These are phyloP conservation scores for Turnera subulata DNA, from an alignment of 345 rosid genomes.

Conservation along the genomic window DNA sequence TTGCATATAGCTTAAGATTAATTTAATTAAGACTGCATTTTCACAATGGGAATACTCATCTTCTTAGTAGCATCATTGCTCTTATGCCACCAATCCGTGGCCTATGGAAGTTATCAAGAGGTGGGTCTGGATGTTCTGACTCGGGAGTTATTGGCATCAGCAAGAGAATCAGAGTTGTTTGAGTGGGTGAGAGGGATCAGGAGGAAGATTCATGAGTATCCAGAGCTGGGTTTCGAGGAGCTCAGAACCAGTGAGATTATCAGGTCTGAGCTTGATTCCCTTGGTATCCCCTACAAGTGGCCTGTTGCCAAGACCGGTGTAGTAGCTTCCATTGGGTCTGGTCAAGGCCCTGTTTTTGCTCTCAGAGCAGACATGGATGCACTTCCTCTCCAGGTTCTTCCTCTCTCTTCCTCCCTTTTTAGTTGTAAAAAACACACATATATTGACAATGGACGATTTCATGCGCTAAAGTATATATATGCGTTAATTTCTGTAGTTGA, in stretches of 20 bases:
- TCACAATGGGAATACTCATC: background rate
- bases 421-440: no score
- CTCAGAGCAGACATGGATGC: conserved; percentile 81
- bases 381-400: conserved; percentile 57
- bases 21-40: no score
- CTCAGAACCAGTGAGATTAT: conserved; percentile 51
- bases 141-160: conserved; percentile 37
- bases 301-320: conserved; percentile 70
- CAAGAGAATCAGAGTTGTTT: conserved; percentile 50
- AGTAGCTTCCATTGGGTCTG: conserved; percentile 54
- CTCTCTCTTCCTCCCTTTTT: background rate
- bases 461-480: no score
- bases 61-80: background rate
- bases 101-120: background rate
- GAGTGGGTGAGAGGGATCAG: conserved; percentile 59
- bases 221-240: conserved; percentile 72
- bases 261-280: conserved; percentile 51
- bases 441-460: no score
- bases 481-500: no score
- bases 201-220: conserved; percentile 57
- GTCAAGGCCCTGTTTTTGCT: conserved; percentile 47
- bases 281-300: conserved; percentile 56
- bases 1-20: no score
- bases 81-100: background rate
- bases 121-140: conserved; percentile 10